Evolutionary conservation across 78 protist species (phyloP), one percentile per base, ranked within the genome.

Genomic region (Speleostelium caveatum): DNA sequence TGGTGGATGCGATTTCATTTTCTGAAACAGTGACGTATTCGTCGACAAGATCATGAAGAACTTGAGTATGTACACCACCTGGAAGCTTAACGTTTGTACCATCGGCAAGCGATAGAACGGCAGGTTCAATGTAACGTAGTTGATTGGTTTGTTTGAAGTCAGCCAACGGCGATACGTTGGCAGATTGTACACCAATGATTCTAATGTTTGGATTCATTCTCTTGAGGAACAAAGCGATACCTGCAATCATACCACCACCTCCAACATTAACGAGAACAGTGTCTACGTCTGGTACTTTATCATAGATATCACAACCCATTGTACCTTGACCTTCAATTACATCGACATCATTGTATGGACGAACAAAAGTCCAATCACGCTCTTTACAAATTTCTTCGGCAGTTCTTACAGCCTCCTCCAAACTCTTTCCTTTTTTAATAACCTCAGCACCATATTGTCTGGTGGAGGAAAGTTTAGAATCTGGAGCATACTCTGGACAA

Each of bases 241-340:
- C 95, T 22, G 94, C 94, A 67, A 88, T 95, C 75, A 95, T 68
- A 68, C 96, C 96, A 39, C 96, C 96, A 61, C 96, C 96, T 33
- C 96, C 96, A n/a, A 95, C 95, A 66, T 86, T 85, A 21, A 95
- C 95, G 14, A 95, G 33, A 7, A 95, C 89, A 7, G 95, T 83
- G 53, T 95, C 96, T 17, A 95, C 92, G 33, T 85, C 83, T 53
- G 87, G 91, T 3, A 83, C 75, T 26, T 86, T 78, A 21, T 86
- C 93, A 26, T 72, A 86, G 55, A 92, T 80, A 45, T 85, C 92
- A 66, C 86, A 71, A 16, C 95, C 95, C 86, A 92, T 85, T 41
- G 95, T 92, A n/a, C 95, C 95, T 60, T 79, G 91, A 42, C 96
- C 96, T 67, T 95, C 96, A 41, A 95, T 91, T 2, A 95, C 96